Conservation (phyloP, 2,329 filamentous ascomycete species). For the Periconia digitata region DNA sequence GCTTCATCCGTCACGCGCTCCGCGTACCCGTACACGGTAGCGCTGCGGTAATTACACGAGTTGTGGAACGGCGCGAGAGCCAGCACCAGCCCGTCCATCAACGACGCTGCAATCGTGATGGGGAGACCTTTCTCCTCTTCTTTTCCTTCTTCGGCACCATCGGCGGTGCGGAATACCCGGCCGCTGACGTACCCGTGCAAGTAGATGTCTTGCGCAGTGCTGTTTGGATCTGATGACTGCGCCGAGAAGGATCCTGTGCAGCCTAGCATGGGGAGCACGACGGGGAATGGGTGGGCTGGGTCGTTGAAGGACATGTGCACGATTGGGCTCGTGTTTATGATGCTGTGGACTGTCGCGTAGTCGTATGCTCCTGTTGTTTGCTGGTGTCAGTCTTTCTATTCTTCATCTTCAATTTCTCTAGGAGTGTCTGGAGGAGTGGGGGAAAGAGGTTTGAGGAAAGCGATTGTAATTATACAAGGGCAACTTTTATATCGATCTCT, state of each 20-base stretch:
- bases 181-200: conserved; percentile 44
- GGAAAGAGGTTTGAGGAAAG: too few relatives aligned
- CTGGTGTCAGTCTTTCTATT: too few relatives aligned
- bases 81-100: conserved; percentile 39
- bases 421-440: too few relatives aligned
- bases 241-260: conserved; percentile 44
- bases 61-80: conserved; percentile 40
- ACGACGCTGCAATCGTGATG: conserved; percentile 30
- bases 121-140: conserved; percentile 25
- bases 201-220: conserved; percentile 28
- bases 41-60: conserved; percentile 39
- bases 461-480: too few relatives aligned
- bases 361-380: conserved; percentile 32
- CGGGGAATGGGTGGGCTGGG: conserved; percentile 57
- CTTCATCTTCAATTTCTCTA: too few relatives aligned
- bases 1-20: conserved; percentile 19
- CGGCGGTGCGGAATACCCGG: conserved; percentile 60
- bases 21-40: conserved; percentile 34
- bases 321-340: conserved; percentile 34
- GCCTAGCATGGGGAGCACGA: conserved; percentile 43
- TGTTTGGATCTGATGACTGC: conserved; percentile 62
- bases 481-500: neutral
- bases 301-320: conserved; percentile 42
- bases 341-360: conserved; percentile 35
- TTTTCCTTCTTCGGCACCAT: conserved; percentile 25